phyloP scores from a whole-genome alignment of 2,329 filamentous ascomycete species.

The Penicillium vulpinum region DNA sequence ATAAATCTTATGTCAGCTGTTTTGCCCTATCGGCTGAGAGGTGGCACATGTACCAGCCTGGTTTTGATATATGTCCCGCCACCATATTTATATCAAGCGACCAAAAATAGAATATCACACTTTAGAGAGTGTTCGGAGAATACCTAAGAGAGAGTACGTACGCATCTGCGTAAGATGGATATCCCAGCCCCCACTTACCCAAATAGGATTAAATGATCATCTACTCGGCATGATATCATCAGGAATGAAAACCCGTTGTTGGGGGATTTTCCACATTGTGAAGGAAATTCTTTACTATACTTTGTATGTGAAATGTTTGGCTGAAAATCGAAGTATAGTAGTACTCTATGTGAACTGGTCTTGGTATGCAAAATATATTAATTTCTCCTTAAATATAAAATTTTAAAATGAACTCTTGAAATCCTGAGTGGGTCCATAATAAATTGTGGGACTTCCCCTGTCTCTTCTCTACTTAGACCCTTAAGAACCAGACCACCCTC shows the following conservation, averaged over 20 bases:
- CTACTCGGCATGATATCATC: constrained; percentile 5
- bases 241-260: constrained; percentile 5
- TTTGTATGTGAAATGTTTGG: too few relatives aligned
- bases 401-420: too few relatives aligned
- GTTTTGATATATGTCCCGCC: not conserved
- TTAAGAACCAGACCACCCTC: not conserved
- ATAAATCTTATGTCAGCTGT: too few relatives aligned
- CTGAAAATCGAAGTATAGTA: constrained; percentile 1
- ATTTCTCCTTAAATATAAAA: too few relatives aligned
- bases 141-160: constrained; percentile 11
- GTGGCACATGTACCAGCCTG: constrained; percentile 1
- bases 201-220: constrained; percentile 6
- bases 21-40: not conserved
- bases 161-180: constrained; percentile 6
- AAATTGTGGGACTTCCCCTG: constrained; percentile 10
- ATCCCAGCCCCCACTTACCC: constrained; percentile 4
- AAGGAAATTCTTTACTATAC: too few relatives aligned
- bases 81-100: not conserved
- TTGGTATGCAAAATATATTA: not conserved
- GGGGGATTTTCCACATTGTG: not conserved
- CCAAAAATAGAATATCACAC: not conserved
- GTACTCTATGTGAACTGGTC: constrained; percentile 4
- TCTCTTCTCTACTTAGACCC: not conserved
- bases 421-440: constrained; percentile 5
- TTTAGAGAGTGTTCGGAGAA: not conserved